Conservation (phyloP, 306 rosid species). For the Hippophae tibetana region DNA sequence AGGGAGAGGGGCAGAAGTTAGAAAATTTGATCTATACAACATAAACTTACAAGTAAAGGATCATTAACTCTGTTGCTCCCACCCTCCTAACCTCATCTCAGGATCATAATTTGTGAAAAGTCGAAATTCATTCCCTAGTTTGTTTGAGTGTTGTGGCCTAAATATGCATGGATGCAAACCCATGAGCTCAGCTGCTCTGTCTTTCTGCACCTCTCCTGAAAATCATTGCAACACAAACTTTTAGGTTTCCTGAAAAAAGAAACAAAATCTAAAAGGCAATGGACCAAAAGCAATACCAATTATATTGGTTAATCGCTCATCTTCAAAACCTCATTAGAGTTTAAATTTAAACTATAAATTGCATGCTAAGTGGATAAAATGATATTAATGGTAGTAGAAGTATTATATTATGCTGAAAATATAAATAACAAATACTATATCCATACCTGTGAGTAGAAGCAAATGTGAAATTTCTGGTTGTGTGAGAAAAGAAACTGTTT, state of each 20-base stretch:
- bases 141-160: constrained; percentile 69
- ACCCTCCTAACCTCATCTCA: constrained; percentile 66
- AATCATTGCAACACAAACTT: constrained; percentile 3
- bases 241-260: not conserved
- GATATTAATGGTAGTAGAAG: not conserved
- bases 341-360: not conserved
- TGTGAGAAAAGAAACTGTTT: constrained; percentile 55
- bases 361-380: not conserved
- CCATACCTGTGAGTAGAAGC: constrained; percentile 80
- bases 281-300: too few relatives aligned
- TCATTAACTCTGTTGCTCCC: constrained; percentile 40
- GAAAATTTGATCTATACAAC: not conserved
- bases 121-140: constrained; percentile 83
- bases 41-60: constrained; percentile 11
- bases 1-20: too few relatives aligned
- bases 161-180: constrained; percentile 74
- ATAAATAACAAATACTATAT: not conserved
- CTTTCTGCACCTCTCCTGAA: constrained; percentile 85
- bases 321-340: not conserved
- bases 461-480: constrained; percentile 43
- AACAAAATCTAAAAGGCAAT: not conserved
- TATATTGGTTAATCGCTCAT: not conserved
- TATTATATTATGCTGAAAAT: not conserved
- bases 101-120: constrained; percentile 86
- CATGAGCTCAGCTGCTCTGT: constrained; percentile 75